Base-by-base conservation (phyloP, 2,329 filamentous ascomycete species). In the Fusarium poae region DNA sequence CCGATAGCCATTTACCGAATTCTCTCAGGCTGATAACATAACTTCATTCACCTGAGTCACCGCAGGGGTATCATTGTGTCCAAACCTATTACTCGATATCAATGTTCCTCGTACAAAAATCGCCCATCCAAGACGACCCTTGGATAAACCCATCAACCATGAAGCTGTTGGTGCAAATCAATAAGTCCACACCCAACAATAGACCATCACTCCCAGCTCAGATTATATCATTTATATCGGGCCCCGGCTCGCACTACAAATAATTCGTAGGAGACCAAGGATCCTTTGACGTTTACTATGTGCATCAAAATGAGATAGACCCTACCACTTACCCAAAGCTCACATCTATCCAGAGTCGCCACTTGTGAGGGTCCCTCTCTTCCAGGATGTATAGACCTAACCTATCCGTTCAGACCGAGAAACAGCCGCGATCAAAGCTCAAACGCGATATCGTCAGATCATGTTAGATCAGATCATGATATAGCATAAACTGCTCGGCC, bases 381-480 rank as follows among this genome's bases (percentile, higher is more conserved):
- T 21, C n/a, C 20, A 34, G n/a, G 39, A 18, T 20, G 16, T 40
- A 29, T 20, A 35, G n/a, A 30, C 35, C 46, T 48, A 55, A 42
- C 12, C n/a, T 48, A 27, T 34, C 8, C 18, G 23, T 39, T 60
- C 56, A 35, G 50, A 35, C 66, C 66, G 66, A 68, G 35, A 69
- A 69, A 66, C 46, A 49, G 45, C 64, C 63, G 62, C 29, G 30
- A 67, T 67, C 37, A 35, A 53, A 18, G 20, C 18, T 43, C 34
- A 42, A n/a, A 40, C 40, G 16, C 27, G 44, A 50, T 40, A 50
- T 59, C 37, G 46, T 68, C 60, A 61, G 61, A 66, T 69, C 18
- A 29, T 45, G n/a, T 20, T 60, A 68, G 65, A 68, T 53, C 66
- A 68, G 66, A 68, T 66, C 66, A 68, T 54, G 55, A 23, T 42